Evolutionary conservation across 768 basidiomycete species (phyloP).

Genomic region (Pilatotrama ljubarskyi): DNA sequence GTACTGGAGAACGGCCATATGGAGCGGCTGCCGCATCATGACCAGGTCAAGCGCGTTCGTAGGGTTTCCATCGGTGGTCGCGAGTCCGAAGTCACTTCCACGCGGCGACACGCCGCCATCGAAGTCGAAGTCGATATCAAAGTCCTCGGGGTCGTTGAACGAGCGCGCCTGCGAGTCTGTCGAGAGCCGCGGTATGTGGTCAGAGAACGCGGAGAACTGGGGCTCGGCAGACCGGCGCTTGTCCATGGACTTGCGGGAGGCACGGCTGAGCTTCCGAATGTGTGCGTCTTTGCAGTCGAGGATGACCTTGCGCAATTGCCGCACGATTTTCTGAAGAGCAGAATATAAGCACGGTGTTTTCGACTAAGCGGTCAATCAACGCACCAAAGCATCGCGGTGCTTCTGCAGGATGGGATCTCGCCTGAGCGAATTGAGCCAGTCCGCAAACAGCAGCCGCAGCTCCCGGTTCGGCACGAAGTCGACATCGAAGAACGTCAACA

Average conservation of each 20-base stretch:
- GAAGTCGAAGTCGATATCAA: conserved; percentile 80
- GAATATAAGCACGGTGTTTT: conserved; percentile 3
- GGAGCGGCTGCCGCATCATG: conserved; percentile 64
- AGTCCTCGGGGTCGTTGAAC: conserved; percentile 52
- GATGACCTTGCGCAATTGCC: conserved; percentile 79
- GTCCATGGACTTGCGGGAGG: conserved; percentile 31
- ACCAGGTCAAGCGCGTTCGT: conserved; percentile 54
- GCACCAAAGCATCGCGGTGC: conserved; percentile 70
- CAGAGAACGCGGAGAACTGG: conserved; percentile 21
- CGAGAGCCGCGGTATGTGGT: conserved; percentile 10
- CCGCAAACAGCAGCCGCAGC: conserved; percentile 67
- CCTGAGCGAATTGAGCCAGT: conserved; percentile 79
- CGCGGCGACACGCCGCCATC: conserved; percentile 27
- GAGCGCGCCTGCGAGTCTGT: conserved; percentile 21
- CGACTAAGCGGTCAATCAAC: conserved; percentile 28
- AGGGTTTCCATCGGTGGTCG: conserved; percentile 16
- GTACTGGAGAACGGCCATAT: conserved; percentile 50
- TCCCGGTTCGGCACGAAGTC: conserved; percentile 85
- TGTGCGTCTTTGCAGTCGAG: conserved; percentile 78
- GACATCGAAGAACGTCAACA: conserved; percentile 85
- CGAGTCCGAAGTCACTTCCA: conserved; percentile 9
- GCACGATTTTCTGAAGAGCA: conserved; percentile 65
- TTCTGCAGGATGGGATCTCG: conserved; percentile 68
- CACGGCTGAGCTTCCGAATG: conserved; percentile 29
- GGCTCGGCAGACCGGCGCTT: conserved; percentile 22